A percentile compares a stretch with the other conserved stretches of the same genome.
Evolutionary conservation across 2,329 filamentous ascomycete genomes (phyloP).

Genomic region (Madurella mycetomatis): DNA sequence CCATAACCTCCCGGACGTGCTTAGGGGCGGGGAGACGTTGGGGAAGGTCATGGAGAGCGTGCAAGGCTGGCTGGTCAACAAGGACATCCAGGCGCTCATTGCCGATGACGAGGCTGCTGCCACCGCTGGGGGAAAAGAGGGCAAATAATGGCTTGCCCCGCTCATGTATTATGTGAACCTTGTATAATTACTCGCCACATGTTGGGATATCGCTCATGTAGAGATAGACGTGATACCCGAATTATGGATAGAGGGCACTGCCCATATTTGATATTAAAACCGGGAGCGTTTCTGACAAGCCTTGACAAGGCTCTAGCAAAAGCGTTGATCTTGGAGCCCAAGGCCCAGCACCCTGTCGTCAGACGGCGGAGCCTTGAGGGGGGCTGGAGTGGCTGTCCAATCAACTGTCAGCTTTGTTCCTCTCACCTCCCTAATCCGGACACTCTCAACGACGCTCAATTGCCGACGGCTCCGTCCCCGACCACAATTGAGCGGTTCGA

Average conservation of each 20-base stretch:
- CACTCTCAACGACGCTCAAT: not conserved
- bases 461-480: not conserved
- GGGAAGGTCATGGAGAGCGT: constrained; percentile 76
- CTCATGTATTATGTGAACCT: not conserved
- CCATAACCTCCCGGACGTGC: constrained; percentile 74
- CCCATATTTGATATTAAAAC: too few species aligned
- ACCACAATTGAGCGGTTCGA: too few species aligned
- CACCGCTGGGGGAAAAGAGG: constrained; percentile 16
- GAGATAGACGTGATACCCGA: constrained; percentile 5
- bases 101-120: constrained; percentile 53
- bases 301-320: not conserved
- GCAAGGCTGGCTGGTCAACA: constrained; percentile 66
- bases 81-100: constrained; percentile 68
- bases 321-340: not conserved
- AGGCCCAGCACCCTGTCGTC: too few species aligned
- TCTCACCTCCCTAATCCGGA: constrained; percentile 19
- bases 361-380: too few species aligned
- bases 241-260: not conserved
- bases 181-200: not conserved
- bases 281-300: not conserved
- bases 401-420: not conserved
- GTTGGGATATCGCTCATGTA: not conserved
- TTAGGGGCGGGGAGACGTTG: constrained; percentile 67
- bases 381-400: constrained; percentile 2
- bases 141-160: constrained; percentile 8